A percentile compares a stretch with the other conserved stretches of the same genome.
Conservation (phyloP, 2,329 filamentous ascomycete species). For the Sarocladium strictum region DNA sequence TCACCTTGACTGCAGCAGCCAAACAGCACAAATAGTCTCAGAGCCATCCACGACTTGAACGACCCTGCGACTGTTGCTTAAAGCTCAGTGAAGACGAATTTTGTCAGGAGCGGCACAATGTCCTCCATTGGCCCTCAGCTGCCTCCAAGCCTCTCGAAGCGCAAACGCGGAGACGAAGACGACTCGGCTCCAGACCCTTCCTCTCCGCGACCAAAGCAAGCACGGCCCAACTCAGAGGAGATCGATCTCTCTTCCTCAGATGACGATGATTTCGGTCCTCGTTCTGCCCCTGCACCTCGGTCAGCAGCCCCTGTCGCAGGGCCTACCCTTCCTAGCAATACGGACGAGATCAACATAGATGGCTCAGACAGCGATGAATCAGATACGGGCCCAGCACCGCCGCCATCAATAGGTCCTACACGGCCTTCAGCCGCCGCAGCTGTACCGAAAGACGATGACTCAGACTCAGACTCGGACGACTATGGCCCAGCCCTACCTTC, state of each 20-base stretch:
- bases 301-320: conserved; percentile 15
- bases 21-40: too few species aligned
- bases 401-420: conserved; percentile 29
- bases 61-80: too few species aligned
- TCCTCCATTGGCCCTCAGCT: conserved; percentile 64
- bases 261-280: conserved; percentile 38
- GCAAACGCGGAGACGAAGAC: conserved; percentile 48
- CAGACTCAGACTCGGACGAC: conserved; percentile 33
- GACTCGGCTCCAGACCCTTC: conserved; percentile 15
- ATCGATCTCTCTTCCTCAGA: conserved; percentile 35
- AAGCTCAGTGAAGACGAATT: background rate
- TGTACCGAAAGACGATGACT: conserved; percentile 18
- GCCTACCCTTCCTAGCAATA: conserved; percentile 24
- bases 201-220: conserved; percentile 40
- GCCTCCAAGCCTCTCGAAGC: conserved; percentile 60
- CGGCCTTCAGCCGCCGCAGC: conserved; percentile 33
- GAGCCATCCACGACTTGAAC: too few species aligned
- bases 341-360: conserved; percentile 35
- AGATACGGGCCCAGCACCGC: conserved; percentile 30
- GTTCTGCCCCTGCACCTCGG: conserved; percentile 18
- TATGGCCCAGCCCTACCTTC: conserved; percentile 55
- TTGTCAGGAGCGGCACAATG: conserved; percentile 40
- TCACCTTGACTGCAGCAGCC: too few species aligned
- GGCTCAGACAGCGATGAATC: conserved; percentile 26
- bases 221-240: conserved; percentile 38